Conservation (phyloP, 1,284 basidiomycete genomes). For the Tilletia setariae region DNA sequence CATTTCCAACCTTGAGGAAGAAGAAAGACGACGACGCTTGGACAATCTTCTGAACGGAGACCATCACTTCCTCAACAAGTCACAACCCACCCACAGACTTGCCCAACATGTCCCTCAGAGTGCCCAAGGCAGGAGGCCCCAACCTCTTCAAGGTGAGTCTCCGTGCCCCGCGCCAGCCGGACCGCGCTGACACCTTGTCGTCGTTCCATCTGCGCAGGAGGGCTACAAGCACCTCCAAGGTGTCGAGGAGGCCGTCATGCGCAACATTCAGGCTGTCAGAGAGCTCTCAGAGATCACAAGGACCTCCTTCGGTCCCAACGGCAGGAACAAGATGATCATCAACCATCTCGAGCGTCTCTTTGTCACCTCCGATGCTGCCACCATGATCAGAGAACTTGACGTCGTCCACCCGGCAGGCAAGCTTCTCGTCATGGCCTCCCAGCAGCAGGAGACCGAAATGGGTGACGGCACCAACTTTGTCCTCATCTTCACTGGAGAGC, state of each 20-base stretch:
- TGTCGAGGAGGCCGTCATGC: conserved; percentile 76
- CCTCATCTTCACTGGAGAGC: conserved; percentile 89
- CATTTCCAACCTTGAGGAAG: no score
- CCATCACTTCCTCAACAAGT: no score
- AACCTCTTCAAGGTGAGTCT: conserved; percentile 76
- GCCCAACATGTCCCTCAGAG: conserved; percentile 77
- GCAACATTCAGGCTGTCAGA: conserved; percentile 91
- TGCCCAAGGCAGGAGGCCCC: conserved; percentile 81
- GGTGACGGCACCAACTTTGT: conserved; percentile 96
- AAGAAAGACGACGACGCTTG: no score
- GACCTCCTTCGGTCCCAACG: conserved; percentile 93
- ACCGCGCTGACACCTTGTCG: background rate
- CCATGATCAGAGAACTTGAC: conserved; percentile 96
- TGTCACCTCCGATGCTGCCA: conserved; percentile 97
- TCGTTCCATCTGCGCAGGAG: conserved; percentile 20
- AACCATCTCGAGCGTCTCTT: conserved; percentile 85
- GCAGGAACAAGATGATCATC: conserved; percentile 57
- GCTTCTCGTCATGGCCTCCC: conserved; percentile 92
- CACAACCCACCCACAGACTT: background rate
- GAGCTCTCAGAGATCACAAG: conserved; percentile 93
- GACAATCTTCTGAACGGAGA: no score
- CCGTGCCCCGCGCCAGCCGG: conserved; percentile 61
- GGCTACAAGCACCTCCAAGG: conserved; percentile 72
- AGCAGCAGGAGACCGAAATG: conserved; percentile 95
- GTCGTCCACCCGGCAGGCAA: conserved; percentile 98